Percentiles rank a stretch among this genome's conserved stretches.
These are phyloP conservation scores for Dothideomycetes sp. DNA, from an alignment of 2,329 filamentous ascomycete genomes.

Conservation along the genomic window DNA sequence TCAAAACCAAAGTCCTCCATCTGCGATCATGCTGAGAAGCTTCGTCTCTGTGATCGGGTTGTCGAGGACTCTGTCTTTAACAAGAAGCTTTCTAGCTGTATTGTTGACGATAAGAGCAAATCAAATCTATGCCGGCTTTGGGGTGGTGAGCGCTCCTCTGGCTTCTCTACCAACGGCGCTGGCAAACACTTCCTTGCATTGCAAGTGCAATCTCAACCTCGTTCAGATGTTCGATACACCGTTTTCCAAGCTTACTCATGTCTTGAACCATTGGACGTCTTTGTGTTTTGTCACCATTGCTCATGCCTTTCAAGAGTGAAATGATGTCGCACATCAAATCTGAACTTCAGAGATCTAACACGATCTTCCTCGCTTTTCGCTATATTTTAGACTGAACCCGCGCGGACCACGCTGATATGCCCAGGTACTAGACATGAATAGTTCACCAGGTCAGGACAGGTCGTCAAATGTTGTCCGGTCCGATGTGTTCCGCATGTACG, in stretches of 20 bases:
- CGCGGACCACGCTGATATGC: background rate
- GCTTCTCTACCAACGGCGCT: conserved; percentile 23
- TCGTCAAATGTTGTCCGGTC: too few species aligned
- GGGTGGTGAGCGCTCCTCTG: conserved; percentile 7
- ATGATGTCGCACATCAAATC: conserved; percentile 42
- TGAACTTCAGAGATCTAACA: conserved; percentile 76
- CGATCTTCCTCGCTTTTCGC: conserved; percentile 15
- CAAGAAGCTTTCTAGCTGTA: conserved; percentile 7
- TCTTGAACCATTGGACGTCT: too few species aligned
- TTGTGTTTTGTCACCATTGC: too few species aligned
- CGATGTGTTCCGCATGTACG: too few species aligned
- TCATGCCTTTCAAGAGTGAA: conserved; percentile 28
- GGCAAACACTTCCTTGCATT: conserved; percentile 16
- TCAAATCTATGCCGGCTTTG: conserved; percentile 13
- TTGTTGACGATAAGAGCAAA: conserved; percentile 13
- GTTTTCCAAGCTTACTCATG: background rate
- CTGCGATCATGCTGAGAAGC: conserved; percentile 7
- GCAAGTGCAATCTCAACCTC: background rate
- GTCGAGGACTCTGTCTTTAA: background rate
- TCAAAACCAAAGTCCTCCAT: background rate
- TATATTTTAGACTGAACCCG: background rate
- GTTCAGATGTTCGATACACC: background rate
- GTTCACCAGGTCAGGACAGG: too few species aligned
- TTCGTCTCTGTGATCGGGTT: background rate
- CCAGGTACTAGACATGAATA: background rate